Conservation (phyloP, 441 rosid species). For the Gossypium gossypioides region DNA sequence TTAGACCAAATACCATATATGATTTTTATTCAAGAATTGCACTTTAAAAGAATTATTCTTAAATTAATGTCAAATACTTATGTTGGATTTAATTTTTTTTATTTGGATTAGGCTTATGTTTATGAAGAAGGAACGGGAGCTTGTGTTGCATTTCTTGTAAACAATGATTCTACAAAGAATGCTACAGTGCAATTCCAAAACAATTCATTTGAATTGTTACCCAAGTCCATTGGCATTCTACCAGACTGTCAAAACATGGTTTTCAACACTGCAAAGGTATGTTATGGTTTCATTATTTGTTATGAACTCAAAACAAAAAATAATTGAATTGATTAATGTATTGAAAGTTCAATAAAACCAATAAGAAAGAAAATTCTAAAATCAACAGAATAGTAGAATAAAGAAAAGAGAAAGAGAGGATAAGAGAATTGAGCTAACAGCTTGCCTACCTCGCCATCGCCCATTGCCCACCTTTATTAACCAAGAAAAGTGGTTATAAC, state of each 20-base stretch:
- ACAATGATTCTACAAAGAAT: constrained; percentile 23
- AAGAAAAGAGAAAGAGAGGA: no score
- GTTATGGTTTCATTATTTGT: background rate
- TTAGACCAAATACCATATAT: background rate
- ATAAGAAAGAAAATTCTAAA: no score
- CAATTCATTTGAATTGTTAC: constrained; percentile 29
- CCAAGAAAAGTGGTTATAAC: no score
- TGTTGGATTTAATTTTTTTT: background rate
- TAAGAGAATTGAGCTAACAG: no score
- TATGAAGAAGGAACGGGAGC: constrained; percentile 43
- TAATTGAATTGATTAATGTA: no score
- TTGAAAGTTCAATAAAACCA: no score
- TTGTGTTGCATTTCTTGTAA: constrained; percentile 56
- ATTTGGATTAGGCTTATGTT: constrained; percentile 48
- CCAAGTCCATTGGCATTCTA: constrained; percentile 50
- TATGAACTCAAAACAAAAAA: no score
- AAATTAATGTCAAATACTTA: background rate
- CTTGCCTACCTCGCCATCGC: no score
- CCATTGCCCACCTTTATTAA: no score
- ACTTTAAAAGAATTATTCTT: background rate
- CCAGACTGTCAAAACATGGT: constrained; percentile 32
- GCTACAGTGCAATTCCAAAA: constrained; percentile 34
- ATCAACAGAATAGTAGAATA: no score
- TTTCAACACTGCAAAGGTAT: constrained; percentile 52
- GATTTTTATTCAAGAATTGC: background rate